These are phyloP conservation scores for Stephania cephalantha DNA, from an alignment of 164 flowering plant species.

Conservation along the genomic window DNA sequence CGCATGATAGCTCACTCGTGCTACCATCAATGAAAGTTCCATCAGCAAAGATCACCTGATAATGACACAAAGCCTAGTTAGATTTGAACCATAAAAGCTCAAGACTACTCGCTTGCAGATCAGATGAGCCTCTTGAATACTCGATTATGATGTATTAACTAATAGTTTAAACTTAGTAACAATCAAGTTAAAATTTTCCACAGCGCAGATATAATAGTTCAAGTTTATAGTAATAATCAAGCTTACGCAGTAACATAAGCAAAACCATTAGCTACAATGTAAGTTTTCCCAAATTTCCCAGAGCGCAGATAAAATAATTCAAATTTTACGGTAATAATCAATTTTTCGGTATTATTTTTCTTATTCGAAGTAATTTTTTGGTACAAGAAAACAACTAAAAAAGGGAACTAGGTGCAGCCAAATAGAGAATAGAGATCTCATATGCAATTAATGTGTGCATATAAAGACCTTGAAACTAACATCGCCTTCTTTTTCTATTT, in stretches of 20 bases:
- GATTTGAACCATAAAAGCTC: not conserved
- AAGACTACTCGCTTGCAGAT: not conserved
- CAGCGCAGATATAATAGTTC: no score
- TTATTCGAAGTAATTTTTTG: not conserved
- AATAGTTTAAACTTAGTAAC: not conserved
- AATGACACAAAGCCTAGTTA: not conserved
- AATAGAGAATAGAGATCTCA: not conserved
- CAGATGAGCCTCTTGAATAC: not conserved
- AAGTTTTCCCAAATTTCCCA: not conserved
- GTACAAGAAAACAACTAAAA: not conserved
- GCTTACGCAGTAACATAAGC: no score
- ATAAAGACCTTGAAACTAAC: no score
- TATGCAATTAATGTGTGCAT: no score
- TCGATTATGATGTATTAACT: not conserved
- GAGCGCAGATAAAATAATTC: not conserved
- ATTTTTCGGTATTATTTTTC: not conserved
- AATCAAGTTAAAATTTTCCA: no score
- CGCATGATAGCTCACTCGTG: slow-evolving; percentile 87
- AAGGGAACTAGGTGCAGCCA: not conserved
- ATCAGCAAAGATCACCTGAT: slow-evolving; percentile 77
- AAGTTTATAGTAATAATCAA: no score
- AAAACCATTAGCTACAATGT: not conserved
- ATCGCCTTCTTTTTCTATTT: not conserved
- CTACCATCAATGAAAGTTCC: slow-evolving; percentile 92
- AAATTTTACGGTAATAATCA: not conserved